These are phyloP conservation scores for Leishmania tarentolae DNA, from an alignment of 208 protist species.

Conservation along the genomic window DNA sequence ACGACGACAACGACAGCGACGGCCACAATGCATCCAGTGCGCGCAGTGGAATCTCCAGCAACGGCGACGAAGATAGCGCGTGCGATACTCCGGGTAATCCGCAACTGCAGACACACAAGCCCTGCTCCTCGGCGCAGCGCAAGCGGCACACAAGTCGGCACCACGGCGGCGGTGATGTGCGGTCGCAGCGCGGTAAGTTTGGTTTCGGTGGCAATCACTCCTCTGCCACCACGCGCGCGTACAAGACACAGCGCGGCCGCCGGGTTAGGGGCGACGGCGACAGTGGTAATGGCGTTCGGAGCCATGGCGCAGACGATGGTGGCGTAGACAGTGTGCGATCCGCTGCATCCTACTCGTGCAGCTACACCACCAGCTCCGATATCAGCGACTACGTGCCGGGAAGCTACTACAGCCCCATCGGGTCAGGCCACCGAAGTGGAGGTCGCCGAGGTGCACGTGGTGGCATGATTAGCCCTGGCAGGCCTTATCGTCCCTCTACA, in stretches of 20 bases:
- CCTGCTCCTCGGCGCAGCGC: slow-evolving; percentile 20
- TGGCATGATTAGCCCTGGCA: not conserved
- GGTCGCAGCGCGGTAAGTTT: not conserved
- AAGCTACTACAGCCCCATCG: slow-evolving; percentile 29
- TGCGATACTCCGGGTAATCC: slow-evolving; percentile 44
- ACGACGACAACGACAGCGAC: slow-evolving; percentile 4
- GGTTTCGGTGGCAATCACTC: not conserved
- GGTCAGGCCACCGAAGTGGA: not conserved
- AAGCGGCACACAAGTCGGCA: slow-evolving; percentile 4
- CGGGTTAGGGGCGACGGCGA: not conserved
- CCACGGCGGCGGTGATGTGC: slow-evolving; percentile 2
- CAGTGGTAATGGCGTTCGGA: not conserved
- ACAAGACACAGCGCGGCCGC: not conserved
- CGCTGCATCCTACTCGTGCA: slow-evolving; percentile 26
- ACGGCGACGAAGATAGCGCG: slow-evolving; percentile 9
- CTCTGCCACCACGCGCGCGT: slow-evolving; percentile 15
- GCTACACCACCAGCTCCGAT: slow-evolving; percentile 30
- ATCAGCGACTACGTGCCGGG: slow-evolving; percentile 25
- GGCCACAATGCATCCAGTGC: not conserved
- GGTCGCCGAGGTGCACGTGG: not conserved
- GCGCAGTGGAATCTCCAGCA: not conserved
- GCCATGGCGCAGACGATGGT: slow-evolving; percentile 11
- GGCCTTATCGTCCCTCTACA: not conserved
- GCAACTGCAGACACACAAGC: slow-evolving; percentile 56
- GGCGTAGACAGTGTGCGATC: slow-evolving; percentile 14